Conservation (phyloP, 768 basidiomycete species). For the Dentipellis sp. region DNA sequence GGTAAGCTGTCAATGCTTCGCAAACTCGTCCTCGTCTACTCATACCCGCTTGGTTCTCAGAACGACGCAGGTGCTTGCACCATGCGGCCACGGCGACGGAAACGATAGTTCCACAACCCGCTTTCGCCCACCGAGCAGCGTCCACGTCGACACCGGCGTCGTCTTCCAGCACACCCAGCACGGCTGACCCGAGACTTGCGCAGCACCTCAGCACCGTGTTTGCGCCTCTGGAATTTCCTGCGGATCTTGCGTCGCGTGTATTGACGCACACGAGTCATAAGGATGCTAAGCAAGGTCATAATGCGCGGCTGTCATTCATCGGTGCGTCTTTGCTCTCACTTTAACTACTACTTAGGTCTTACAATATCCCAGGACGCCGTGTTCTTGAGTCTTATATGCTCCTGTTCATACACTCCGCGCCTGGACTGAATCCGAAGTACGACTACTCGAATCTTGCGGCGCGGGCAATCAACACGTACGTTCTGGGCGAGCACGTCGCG, state of each 20-base stretch:
- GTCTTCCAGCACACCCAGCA: background rate
- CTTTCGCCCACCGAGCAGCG: background rate
- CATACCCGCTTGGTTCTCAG: background rate
- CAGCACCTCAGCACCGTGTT: slow-evolving; percentile 59
- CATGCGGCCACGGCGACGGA: background rate
- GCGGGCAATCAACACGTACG: slow-evolving; percentile 56
- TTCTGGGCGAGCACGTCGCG: slow-evolving; percentile 67
- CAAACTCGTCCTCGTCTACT: background rate
- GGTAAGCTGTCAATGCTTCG: background rate
- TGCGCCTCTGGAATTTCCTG: slow-evolving; percentile 56
- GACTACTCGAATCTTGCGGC: slow-evolving; percentile 51
- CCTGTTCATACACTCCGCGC: slow-evolving; percentile 55
- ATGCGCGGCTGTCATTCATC: slow-evolving; percentile 61
- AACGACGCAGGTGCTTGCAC: background rate
- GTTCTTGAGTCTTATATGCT: slow-evolving; percentile 69
- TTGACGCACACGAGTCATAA: slow-evolving; percentile 75
- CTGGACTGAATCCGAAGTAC: slow-evolving; percentile 31
- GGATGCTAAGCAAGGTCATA: slow-evolving; percentile 57
- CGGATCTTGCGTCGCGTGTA: slow-evolving; percentile 60
- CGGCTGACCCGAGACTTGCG: slow-evolving; percentile 18
- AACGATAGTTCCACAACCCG: background rate
- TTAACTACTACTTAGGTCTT: background rate
- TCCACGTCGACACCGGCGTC: background rate
- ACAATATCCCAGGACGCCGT: slow-evolving; percentile 50
- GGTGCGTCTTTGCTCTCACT: slow-evolving; percentile 35